A percentile compares a stretch with the other conserved stretches of the same genome.
These are phyloP conservation scores for Cucurbita moschata DNA, from an alignment of 306 rosid species.

Conservation along the genomic window DNA sequence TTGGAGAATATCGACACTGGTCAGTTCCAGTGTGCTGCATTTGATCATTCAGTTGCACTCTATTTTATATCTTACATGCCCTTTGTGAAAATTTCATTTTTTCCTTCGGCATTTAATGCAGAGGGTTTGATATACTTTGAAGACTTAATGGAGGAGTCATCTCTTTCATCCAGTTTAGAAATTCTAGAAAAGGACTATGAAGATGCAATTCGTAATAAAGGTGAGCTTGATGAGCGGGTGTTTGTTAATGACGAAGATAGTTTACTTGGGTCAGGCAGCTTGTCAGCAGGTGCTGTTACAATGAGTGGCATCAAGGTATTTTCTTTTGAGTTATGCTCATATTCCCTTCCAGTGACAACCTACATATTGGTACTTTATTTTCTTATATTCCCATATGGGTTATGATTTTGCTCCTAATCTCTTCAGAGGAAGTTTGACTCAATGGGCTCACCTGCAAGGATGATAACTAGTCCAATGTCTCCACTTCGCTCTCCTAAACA, in stretches of 20 bases:
- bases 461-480: constrained; percentile 64
- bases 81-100: constrained; percentile 4
- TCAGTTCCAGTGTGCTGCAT: constrained; percentile 12
- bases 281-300: constrained; percentile 50
- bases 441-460: constrained; percentile 69
- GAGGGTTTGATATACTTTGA: constrained; percentile 80
- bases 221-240: constrained; percentile 82
- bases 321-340: constrained; percentile 2
- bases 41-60: not conserved
- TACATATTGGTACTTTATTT: not conserved
- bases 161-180: constrained; percentile 42
- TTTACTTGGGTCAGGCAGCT: constrained; percentile 70
- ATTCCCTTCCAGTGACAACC: not conserved
- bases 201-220: constrained; percentile 42
- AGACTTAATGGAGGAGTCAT: constrained; percentile 59
- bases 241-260: constrained; percentile 78
- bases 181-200: constrained; percentile 70
- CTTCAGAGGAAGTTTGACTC: constrained; percentile 63
- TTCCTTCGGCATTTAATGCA: constrained; percentile 16
- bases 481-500: constrained; percentile 83
- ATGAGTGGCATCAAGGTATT: constrained; percentile 66
- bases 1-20: constrained; percentile 66
- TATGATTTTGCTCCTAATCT: not conserved
- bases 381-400: not conserved
- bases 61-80: not conserved